Percentiles rank a stretch among this genome's conserved stretches.
These are phyloP conservation scores for Gloeopeniophorella convolvens DNA, from an alignment of 768 basidiomycete genomes.

Conservation along the genomic window DNA sequence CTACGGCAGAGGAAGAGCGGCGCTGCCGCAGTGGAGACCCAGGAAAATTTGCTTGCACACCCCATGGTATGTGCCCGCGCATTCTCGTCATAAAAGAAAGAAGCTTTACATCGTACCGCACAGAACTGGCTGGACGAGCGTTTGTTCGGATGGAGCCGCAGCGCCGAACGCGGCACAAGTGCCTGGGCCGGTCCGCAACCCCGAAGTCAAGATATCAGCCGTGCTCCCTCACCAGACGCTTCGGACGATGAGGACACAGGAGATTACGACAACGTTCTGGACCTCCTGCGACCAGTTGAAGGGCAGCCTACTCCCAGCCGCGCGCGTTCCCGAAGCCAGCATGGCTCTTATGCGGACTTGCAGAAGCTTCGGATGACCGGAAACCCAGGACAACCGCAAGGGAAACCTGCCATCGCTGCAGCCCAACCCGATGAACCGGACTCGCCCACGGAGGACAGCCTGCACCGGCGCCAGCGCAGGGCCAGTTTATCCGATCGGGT, in stretches of 20 bases:
- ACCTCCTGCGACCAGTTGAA: constrained; percentile 49
- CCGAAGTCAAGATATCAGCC: constrained; percentile 51
- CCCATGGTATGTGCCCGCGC: constrained; percentile 57
- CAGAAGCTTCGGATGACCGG: constrained; percentile 48
- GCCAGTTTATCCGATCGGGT: constrained; percentile 61
- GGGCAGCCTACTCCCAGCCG: constrained; percentile 30
- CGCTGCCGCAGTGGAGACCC: constrained; percentile 69
- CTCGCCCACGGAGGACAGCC: constrained; percentile 33
- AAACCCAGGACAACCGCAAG: constrained; percentile 24
- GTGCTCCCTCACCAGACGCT: constrained; percentile 63
- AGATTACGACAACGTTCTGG: constrained; percentile 87
- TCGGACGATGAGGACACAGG: constrained; percentile 85
- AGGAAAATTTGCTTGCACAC: constrained; percentile 78
- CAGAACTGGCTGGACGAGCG: constrained; percentile 87
- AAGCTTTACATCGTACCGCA: neutral
- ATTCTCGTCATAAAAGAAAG: neutral
- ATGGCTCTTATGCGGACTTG: constrained; percentile 76
- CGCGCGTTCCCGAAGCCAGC: constrained; percentile 50
- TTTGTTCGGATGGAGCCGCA: constrained; percentile 84
- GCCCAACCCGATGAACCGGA: constrained; percentile 14
- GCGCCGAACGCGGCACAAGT: constrained; percentile 67
- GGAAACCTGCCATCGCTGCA: constrained; percentile 6
- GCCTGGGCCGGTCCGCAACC: constrained; percentile 66
- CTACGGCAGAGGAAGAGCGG: constrained; percentile 71
- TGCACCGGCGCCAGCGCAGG: constrained; percentile 42